Conservation (phyloP, 2,329 filamentous ascomycete genomes). For the Alternaria longipes region DNA sequence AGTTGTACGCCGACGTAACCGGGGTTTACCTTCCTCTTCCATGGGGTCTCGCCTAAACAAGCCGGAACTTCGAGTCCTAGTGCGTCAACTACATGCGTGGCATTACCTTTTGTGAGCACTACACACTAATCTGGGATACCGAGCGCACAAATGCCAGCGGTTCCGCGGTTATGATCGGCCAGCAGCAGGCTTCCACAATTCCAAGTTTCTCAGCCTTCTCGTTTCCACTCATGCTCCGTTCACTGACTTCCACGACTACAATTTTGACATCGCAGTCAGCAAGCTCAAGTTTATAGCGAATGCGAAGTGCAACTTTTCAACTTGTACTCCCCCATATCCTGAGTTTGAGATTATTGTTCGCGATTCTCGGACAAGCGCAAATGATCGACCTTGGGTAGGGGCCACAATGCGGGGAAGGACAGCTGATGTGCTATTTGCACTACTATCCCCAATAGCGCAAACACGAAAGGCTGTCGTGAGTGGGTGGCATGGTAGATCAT, state of each 20-base stretch:
- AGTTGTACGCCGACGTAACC: background rate
- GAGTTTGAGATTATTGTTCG: background rate
- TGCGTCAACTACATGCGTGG: background rate
- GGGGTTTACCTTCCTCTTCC: background rate
- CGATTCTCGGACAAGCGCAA: conserved; percentile 2
- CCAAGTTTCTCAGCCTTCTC: background rate
- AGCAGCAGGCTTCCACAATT: background rate
- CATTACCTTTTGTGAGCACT: background rate
- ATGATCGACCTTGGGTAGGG: background rate
- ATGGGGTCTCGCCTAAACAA: background rate
- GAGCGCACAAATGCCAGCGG: background rate
- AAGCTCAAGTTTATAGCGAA: background rate
- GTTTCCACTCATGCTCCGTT: background rate
- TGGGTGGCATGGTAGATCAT: conserved; percentile 5
- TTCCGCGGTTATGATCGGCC: background rate
- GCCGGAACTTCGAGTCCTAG: background rate
- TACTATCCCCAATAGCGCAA: conserved; percentile 1
- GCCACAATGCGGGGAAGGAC: conserved; percentile 11
- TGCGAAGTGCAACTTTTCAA: background rate
- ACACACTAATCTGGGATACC: background rate
- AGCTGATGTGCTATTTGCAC: conserved; percentile 8
- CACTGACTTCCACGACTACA: background rate
- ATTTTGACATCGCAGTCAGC: background rate
- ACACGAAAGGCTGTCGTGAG: background rate
- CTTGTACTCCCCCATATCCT: background rate